Evolutionary conservation across 257 asterid species (phyloP).

Genomic region (Nicotiana benthamiana): DNA sequence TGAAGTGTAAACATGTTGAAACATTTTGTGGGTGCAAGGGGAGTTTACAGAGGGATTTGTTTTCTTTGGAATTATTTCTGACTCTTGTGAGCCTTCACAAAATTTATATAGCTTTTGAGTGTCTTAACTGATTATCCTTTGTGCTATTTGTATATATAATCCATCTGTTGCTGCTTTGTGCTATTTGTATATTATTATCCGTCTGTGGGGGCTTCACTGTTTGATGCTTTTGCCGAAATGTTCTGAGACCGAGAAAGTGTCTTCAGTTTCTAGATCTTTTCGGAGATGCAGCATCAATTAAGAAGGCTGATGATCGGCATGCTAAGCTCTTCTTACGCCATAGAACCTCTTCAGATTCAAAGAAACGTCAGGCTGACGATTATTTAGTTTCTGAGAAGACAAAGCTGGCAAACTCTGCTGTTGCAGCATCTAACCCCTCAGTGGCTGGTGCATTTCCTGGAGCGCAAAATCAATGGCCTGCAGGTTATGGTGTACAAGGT

Average conservation of each 20-base stretch:
- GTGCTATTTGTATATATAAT: neutral
- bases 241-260: conserved; percentile 1
- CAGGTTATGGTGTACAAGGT: conserved; percentile 75
- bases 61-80: neutral
- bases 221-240: neutral
- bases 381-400: conserved; percentile 64
- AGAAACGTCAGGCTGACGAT: conserved; percentile 89
- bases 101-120: neutral
- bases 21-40: neutral
- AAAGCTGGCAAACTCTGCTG: conserved; percentile 57
- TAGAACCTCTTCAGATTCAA: conserved; percentile 69
- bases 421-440: conserved; percentile 52
- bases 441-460: conserved; percentile 61
- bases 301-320: conserved; percentile 82
- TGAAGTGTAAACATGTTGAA: neutral
- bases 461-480: conserved; percentile 73
- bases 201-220: neutral
- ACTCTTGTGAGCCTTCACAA: neutral
- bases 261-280: conserved; percentile 92
- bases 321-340: conserved; percentile 74
- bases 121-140: neutral
- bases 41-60: neutral
- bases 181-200: neutral
- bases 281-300: conserved; percentile 59
- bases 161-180: neutral